Conservation (phyloP, 352 stramenopile species). For the Phytophthora rubi region DNA sequence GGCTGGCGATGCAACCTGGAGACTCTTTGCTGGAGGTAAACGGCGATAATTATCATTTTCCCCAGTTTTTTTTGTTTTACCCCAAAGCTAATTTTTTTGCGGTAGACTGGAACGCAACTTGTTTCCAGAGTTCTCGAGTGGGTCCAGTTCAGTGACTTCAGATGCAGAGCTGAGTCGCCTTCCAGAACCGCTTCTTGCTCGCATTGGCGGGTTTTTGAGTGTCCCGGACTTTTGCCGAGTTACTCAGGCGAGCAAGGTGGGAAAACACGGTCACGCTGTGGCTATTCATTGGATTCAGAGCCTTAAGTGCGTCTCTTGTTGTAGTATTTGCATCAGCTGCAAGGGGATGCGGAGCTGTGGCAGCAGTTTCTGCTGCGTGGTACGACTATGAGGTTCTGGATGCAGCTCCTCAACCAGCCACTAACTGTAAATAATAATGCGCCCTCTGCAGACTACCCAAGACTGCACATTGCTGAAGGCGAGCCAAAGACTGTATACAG, state of each 20-base stretch:
- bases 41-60: not conserved
- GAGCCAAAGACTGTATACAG: constrained; percentile 35
- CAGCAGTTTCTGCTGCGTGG: constrained; percentile 36
- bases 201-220: constrained; percentile 38
- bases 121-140: constrained; percentile 38
- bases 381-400: constrained; percentile 9
- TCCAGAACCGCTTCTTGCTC: constrained; percentile 36
- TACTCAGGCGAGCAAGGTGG: constrained; percentile 48
- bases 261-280: not conserved
- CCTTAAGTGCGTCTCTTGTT: constrained; percentile 9
- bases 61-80: not conserved
- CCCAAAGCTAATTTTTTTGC: not conserved
- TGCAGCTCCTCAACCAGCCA: not conserved
- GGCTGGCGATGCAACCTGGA: constrained; percentile 50
- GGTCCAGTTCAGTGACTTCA: constrained; percentile 14
- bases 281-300: not conserved
- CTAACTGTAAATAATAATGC: not conserved
- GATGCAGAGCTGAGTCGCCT: constrained; percentile 53
- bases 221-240: constrained; percentile 42
- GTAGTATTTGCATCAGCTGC: constrained; percentile 40
- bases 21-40: constrained; percentile 51
- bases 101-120: constrained; percentile 52
- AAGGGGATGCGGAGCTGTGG: constrained; percentile 38
- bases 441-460: not conserved
- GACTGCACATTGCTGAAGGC: not conserved